These are phyloP conservation scores for Taphrina betulina DNA, from an alignment of 1,139 yeast genomes.

Conservation along the genomic window DNA sequence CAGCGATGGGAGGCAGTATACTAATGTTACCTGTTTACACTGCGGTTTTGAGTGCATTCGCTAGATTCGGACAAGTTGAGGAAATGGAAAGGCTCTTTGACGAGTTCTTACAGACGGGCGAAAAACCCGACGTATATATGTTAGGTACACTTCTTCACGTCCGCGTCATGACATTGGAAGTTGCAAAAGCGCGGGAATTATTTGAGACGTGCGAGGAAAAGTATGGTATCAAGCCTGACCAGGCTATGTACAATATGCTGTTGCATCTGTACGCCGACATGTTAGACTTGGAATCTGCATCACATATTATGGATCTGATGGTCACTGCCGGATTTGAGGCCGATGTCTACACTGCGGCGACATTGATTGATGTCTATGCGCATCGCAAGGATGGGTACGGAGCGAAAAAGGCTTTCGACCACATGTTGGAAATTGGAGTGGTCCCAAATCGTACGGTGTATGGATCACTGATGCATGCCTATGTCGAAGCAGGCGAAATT, in stretches of 20 bases:
- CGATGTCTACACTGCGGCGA: conserved; percentile 14
- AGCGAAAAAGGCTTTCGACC: conserved; percentile 13
- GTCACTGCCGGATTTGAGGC: conserved; percentile 7
- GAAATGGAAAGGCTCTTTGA: conserved; percentile 12
- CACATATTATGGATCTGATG: background rate
- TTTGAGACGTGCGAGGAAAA: conserved; percentile 2
- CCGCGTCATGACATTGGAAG: conserved; percentile 15
- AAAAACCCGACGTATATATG: conserved; percentile 13
- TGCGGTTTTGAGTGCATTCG: conserved; percentile 18
- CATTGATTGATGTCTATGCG: conserved; percentile 20
- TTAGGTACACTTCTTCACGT: conserved; percentile 17
- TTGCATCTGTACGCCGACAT: conserved; percentile 17
- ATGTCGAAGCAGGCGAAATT: conserved; percentile 25
- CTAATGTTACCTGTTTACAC: conserved; percentile 9
- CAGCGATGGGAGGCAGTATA: background rate
- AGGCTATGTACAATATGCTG: conserved; percentile 18
- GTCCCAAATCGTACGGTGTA: conserved; percentile 7
- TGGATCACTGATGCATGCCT: conserved; percentile 27
- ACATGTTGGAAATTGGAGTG: conserved; percentile 17
- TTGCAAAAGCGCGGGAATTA: conserved; percentile 3
- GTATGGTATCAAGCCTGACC: conserved; percentile 17
- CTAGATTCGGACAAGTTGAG: conserved; percentile 10
- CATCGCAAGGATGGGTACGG: conserved; percentile 22
- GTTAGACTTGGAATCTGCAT: conserved; percentile 6
- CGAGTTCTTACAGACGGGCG: conserved; percentile 4